Conservation (phyloP, 257 asterid species). For the Sherardia arvensis region DNA sequence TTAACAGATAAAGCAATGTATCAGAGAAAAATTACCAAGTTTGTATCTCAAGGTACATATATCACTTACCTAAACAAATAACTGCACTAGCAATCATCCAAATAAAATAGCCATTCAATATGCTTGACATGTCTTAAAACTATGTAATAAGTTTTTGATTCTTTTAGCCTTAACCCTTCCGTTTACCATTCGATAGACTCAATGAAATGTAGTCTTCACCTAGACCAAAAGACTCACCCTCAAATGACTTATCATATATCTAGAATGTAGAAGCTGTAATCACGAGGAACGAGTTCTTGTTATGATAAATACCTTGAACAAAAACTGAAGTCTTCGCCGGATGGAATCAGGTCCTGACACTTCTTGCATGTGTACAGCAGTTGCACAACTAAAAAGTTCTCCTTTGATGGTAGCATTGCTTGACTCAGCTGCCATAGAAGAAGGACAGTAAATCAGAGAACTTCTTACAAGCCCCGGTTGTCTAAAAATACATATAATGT, state of each 20-base stretch:
- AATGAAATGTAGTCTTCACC: background rate
- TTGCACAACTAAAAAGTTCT: slow-evolving; percentile 48
- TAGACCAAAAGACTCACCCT: background rate
- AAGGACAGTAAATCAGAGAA: slow-evolving; percentile 6
- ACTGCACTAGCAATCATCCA: background rate
- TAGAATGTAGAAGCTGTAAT: background rate
- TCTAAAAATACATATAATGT: background rate
- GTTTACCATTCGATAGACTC: background rate
- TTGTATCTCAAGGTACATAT: background rate
- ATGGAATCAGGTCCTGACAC: slow-evolving; percentile 44
- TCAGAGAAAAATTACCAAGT: background rate
- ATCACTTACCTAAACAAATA: background rate
- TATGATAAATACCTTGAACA: slow-evolving; percentile 43
- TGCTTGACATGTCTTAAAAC: background rate
- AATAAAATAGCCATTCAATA: background rate
- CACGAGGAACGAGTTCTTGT: slow-evolving; percentile 8
- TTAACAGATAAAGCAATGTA: background rate
- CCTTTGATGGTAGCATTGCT: slow-evolving; percentile 37
- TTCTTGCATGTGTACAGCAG: slow-evolving; percentile 46
- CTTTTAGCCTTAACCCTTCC: background rate
- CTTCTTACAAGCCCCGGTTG: background rate
- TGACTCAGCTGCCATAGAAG: slow-evolving; percentile 41
- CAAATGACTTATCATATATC: background rate
- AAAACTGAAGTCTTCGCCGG: slow-evolving; percentile 39
- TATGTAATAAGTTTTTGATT: too few species aligned